phyloP scores from a whole-genome alignment of 2,329 filamentous ascomycete genomes.

The Fusarium veterinarium region DNA sequence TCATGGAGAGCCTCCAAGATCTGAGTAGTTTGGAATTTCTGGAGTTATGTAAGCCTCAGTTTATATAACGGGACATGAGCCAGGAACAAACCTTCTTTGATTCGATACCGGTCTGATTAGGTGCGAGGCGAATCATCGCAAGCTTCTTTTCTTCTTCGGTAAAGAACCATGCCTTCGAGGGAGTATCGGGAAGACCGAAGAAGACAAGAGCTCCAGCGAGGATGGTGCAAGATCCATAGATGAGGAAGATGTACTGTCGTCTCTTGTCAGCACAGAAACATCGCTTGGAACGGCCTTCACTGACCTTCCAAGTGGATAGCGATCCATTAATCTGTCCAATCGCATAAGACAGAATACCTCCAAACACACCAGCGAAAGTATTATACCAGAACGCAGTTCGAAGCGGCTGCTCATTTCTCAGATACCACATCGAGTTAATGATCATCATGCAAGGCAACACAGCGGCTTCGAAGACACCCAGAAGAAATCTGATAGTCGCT shows the following conservation, averaged over 20 bases:
- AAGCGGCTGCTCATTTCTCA: constrained; percentile 46
- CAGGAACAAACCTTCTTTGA: constrained; percentile 3
- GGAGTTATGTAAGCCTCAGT: no score
- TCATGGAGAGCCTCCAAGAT: constrained; percentile 37
- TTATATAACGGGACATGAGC: no score
- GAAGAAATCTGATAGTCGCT: constrained; percentile 45
- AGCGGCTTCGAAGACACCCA: constrained; percentile 46
- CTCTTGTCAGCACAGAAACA: background rate
- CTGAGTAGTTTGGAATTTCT: constrained; percentile 31
- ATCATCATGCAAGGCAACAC: constrained; percentile 46
- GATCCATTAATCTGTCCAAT: constrained; percentile 46
- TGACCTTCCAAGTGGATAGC: constrained; percentile 36
- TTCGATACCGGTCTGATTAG: background rate
- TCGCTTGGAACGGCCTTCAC: no score
- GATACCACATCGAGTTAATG: constrained; percentile 50
- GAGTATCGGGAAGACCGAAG: constrained; percentile 4
- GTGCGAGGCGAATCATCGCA: background rate
- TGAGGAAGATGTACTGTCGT: constrained; percentile 38
- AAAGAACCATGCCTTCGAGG: constrained; percentile 17
- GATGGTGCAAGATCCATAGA: constrained; percentile 34
- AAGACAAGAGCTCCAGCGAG: background rate
- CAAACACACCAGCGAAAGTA: constrained; percentile 48
- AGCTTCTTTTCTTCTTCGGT: background rate
- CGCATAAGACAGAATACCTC: constrained; percentile 47
- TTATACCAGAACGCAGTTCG: constrained; percentile 50